Evolutionary conservation across 2,329 filamentous ascomycete genomes (phyloP), one percentile per base, ranked within the genome.

Genomic region (Sordariomycetes sp.): DNA sequence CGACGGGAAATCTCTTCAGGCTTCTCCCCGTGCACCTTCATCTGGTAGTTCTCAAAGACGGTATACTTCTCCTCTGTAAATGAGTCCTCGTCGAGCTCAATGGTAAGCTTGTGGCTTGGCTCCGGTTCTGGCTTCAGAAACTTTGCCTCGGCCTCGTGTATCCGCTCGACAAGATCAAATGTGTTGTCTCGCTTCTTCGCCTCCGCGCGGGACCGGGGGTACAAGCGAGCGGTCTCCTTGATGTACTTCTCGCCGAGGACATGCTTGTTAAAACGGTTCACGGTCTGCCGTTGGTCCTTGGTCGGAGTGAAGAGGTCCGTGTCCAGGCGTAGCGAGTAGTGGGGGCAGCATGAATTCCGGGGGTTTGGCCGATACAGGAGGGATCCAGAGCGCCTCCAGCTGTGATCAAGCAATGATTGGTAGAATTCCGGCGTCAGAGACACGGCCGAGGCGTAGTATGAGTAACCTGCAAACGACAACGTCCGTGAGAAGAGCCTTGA

Each of bases 331-430:
- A 94, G 84, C 1, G 87, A 90, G 68, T 92, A 97, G 66, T 96
- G 90, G 52, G 91, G 90, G 69, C 94, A 99, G 66, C 94, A 99
- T 60, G 90, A 88, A 58, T 84, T 77, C 59, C 79, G 79, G 64
- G 89, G 84, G 68, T 94, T 86, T 15, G 89, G 88, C 60, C 89
- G 83, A 70, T 94, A 94, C 54, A 94, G 74, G 10, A 90, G 74
- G 32, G 73, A 81, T 17, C 80, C 84, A 42, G 84, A 90, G 61
- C 87, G 79, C 68, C 89, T 85, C 87, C 87, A 94, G 60, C 85
- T 87, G 62, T 86, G 81, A 68, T 90, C 81, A 52, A 92, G 72
- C 42, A 94, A 74, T 51, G 68, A 72, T 67, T 92, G 86, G 64
- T 94, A 94, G 64, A 88, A 82, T 1, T 74, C 70, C 6, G 84